These are phyloP conservation scores for Boletus barrowsii DNA, from an alignment of 768 basidiomycete genomes.

Conservation along the genomic window DNA sequence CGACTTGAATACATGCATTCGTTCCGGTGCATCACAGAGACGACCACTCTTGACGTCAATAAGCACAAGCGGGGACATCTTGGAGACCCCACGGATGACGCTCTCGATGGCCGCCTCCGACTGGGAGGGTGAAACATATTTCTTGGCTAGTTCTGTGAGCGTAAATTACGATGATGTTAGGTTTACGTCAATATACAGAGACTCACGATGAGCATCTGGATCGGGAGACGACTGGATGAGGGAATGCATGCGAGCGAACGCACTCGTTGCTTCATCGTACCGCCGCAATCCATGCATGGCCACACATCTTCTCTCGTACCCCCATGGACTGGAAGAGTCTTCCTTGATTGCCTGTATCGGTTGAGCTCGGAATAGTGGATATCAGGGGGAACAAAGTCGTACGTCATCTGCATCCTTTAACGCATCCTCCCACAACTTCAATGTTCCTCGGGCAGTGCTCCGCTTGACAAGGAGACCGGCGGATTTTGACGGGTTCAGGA, in stretches of 20 bases:
- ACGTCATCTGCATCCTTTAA: slow-evolving; percentile 17
- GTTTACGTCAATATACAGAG: no score
- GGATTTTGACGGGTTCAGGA: no score
- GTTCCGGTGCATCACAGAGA: neutral
- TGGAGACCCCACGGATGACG: neutral
- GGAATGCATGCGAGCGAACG: neutral
- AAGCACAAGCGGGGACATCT: neutral
- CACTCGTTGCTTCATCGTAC: neutral
- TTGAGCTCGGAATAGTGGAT: no score
- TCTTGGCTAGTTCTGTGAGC: neutral
- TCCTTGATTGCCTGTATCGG: neutral
- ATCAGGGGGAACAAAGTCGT: neutral
- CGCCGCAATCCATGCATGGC: slow-evolving; percentile 1
- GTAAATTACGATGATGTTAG: neutral
- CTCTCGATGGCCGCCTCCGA: neutral
- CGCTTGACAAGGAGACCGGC: no score
- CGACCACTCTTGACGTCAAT: neutral
- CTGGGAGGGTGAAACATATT: neutral
- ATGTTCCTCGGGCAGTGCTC: no score
- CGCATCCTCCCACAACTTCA: slow-evolving; percentile 5
- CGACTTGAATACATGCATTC: neutral
- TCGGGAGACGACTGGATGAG: neutral
- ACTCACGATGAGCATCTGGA: neutral
- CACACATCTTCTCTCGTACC: slow-evolving; percentile 1
- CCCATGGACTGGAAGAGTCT: neutral